Conservation (phyloP, 345 rosid species). For the Xanthoceras sorbifolium region DNA sequence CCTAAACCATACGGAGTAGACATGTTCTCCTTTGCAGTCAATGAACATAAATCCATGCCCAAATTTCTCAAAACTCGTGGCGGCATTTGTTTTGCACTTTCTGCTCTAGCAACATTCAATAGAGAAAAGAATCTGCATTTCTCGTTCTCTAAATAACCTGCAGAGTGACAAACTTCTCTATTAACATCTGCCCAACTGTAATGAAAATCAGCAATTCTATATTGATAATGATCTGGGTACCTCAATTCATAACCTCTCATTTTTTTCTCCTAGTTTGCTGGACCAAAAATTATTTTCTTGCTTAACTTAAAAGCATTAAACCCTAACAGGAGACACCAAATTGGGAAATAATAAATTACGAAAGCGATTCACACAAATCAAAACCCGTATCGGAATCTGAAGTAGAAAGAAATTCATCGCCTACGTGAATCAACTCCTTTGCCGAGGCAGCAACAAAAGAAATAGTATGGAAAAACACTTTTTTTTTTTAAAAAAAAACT, state of each 20-base stretch:
- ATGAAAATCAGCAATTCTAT: not conserved
- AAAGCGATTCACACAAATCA: not conserved
- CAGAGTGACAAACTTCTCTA: not conserved
- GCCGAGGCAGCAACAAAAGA: not conserved
- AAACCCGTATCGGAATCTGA: not conserved
- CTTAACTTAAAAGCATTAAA: not conserved
- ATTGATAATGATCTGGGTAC: not conserved
- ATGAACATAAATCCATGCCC: slow-evolving; percentile 16
- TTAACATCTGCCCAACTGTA: not conserved
- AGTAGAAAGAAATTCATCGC: not conserved
- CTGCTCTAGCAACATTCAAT: slow-evolving; percentile 24
- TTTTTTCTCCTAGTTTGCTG: not conserved
- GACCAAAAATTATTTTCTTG: not conserved
- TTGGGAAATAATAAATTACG: not conserved
- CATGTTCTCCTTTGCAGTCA: slow-evolving; percentile 20
- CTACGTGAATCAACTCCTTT: not conserved
- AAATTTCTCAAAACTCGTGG: slow-evolving; percentile 17
- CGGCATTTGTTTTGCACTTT: slow-evolving; percentile 9
- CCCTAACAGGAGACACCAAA: not conserved
- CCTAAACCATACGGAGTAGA: slow-evolving; percentile 29
- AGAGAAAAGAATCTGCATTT: slow-evolving; percentile 6
- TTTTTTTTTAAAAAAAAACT: slow-evolving; percentile 16
- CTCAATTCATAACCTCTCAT: not conserved
- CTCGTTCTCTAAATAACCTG: slow-evolving; percentile 31
- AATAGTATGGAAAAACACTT: no score